phyloP scores from a whole-genome alignment of 139 green algal species.

The Ettlia oleoabundans region DNA sequence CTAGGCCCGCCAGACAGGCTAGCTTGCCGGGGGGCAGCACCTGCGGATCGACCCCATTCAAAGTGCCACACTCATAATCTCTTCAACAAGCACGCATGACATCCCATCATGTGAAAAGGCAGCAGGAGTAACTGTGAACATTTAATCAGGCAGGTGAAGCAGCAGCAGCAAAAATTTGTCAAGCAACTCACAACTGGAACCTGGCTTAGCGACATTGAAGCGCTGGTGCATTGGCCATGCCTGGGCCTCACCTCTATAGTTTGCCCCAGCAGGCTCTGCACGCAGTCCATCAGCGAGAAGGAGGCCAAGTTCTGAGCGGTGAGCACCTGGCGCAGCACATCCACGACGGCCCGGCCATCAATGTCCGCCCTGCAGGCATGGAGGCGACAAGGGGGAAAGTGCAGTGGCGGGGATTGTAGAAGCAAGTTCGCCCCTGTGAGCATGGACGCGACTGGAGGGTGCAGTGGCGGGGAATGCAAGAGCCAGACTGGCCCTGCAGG shows the following conservation, averaged over 20 bases:
- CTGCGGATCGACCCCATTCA: neutral
- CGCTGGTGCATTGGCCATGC: too few relatives aligned
- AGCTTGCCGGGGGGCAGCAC: constrained; percentile 23
- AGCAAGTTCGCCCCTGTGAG: too few relatives aligned
- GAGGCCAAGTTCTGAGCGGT: constrained; percentile 69
- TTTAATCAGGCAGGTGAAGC: too few relatives aligned
- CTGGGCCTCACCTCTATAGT: constrained; percentile 62
- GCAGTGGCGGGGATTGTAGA: constrained; percentile 39
- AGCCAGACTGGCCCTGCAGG: too few relatives aligned
- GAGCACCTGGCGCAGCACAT: constrained; percentile 73
- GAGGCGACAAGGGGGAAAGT: constrained; percentile 20
- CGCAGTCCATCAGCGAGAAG: constrained; percentile 80
- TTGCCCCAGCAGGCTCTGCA: constrained; percentile 60
- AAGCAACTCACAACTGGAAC: too few relatives aligned
- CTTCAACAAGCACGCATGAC: too few relatives aligned
- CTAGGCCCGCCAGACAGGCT: constrained; percentile 34
- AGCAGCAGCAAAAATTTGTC: too few relatives aligned
- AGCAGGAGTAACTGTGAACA: too few relatives aligned
- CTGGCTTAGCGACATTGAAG: too few relatives aligned
- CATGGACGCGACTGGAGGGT: too few relatives aligned
- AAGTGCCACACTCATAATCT: neutral
- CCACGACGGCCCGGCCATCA: constrained; percentile 70
- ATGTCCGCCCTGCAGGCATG: constrained; percentile 46
- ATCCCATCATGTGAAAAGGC: too few relatives aligned
- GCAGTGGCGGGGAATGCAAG: too few relatives aligned